Percentiles rank a stretch among this genome's conserved stretches.
phyloP scores from a whole-genome alignment of 106 monocot genomes.

The Dendrobium nobile region DNA sequence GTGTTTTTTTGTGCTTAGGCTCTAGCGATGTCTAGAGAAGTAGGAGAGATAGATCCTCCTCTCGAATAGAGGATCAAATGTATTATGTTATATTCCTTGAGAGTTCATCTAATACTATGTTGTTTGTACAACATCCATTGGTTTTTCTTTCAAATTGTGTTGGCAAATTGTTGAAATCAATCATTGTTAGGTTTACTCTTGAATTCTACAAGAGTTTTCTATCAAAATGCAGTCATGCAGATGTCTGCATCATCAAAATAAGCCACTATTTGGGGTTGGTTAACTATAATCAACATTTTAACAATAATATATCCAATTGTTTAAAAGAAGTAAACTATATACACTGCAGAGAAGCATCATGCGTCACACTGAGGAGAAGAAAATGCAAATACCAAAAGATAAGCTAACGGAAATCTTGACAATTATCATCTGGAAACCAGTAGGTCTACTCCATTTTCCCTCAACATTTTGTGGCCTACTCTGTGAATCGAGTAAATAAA shows the following conservation, averaged over 20 bases:
- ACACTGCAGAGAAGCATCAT: not conserved
- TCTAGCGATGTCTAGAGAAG: no score
- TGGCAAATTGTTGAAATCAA: no score
- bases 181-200: no score
- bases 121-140: no score
- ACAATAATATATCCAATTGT: not conserved
- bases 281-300: not conserved
- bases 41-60: no score
- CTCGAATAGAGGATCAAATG: no score
- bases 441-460: not conserved
- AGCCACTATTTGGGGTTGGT: not conserved
- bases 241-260: not conserved
- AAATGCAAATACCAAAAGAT: not conserved
- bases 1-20: no score
- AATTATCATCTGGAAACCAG: not conserved
- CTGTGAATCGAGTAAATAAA: not conserved
- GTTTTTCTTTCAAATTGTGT: no score
- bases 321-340: not conserved
- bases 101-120: no score
- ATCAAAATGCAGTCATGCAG: not conserved
- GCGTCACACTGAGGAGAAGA: not conserved
- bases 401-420: not conserved
- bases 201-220: no score
- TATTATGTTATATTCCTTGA: no score
- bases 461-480: not conserved